phyloP scores from a whole-genome alignment of 371 early-diverging fungal species.

The Entomophthora muscae region DNA sequence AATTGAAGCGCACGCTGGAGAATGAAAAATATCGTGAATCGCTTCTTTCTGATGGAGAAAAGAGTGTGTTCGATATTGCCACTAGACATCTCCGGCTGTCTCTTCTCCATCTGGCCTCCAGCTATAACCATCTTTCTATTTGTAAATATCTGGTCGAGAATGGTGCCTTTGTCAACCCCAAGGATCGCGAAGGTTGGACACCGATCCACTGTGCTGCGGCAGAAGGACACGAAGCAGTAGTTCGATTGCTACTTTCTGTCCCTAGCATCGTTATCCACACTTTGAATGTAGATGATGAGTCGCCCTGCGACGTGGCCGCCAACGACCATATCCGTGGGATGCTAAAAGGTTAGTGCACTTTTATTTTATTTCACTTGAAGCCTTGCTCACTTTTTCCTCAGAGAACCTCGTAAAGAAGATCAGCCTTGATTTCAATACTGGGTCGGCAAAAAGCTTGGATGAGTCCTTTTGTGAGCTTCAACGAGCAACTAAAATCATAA shows the following conservation, averaged over 20 bases:
- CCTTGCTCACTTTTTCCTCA: neutral
- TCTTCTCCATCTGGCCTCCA: conserved; percentile 33
- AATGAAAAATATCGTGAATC: conserved; percentile 11
- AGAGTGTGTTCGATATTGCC: conserved; percentile 13
- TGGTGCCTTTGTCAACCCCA: conserved; percentile 22
- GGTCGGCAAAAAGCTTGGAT: neutral
- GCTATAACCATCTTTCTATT: conserved; percentile 27
- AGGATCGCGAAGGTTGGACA: conserved; percentile 40
- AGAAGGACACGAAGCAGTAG: conserved; percentile 29
- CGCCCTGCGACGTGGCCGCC: conserved; percentile 5
- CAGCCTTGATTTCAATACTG: neutral
- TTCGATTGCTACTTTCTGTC: conserved; percentile 18
- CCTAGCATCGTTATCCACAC: neutral
- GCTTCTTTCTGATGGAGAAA: conserved; percentile 2
- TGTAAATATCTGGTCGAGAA: conserved; percentile 22
- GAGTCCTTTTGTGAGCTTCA: neutral
- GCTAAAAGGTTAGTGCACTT: neutral
- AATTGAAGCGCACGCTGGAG: conserved; percentile 12
- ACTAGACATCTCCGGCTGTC: conserved; percentile 23
- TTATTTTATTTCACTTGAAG: neutral
- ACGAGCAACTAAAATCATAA: no score
- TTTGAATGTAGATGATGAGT: conserved; percentile 5
- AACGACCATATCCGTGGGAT: neutral
- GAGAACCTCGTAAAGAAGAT: neutral
- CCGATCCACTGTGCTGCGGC: conserved; percentile 47